phyloP scores from a whole-genome alignment of 1,284 basidiomycete species.

The Ceratobasidium sp. region DNA sequence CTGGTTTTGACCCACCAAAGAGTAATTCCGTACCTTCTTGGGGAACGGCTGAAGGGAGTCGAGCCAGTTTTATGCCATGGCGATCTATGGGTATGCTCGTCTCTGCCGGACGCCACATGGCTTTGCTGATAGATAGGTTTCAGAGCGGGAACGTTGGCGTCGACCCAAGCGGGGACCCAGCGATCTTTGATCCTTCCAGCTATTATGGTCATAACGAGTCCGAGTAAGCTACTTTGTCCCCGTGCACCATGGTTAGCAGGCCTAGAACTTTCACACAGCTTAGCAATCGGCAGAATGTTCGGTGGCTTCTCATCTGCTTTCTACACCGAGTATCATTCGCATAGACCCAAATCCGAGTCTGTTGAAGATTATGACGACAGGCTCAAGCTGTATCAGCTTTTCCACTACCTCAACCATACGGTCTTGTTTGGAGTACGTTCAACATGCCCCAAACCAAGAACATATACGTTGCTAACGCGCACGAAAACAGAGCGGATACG shows the following conservation, averaged over 20 bases:
- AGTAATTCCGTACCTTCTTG: constrained; percentile 77
- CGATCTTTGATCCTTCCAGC: constrained; percentile 84
- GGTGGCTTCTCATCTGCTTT: constrained; percentile 78
- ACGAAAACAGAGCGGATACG: constrained; percentile 2
- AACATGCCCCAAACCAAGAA: not conserved
- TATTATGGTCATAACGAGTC: constrained; percentile 89
- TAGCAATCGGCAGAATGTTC: constrained; percentile 85
- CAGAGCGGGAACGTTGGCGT: constrained; percentile 78
- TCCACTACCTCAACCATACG: constrained; percentile 87
- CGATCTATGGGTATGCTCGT: constrained; percentile 76
- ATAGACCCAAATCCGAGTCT: constrained; percentile 74
- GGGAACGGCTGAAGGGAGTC: constrained; percentile 59
- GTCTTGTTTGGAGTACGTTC: constrained; percentile 67
- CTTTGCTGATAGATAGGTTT: constrained; percentile 29
- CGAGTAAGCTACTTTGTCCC: constrained; percentile 69
- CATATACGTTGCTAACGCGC: not conserved
- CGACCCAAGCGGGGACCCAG: constrained; percentile 57
- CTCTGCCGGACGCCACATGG: not conserved
- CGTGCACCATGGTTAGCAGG: too few species aligned
- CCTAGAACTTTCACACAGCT: too few species aligned
- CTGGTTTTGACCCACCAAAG: too few species aligned
- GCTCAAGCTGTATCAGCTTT: constrained; percentile 79
- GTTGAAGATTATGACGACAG: constrained; percentile 72
- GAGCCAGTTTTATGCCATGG: constrained; percentile 83
- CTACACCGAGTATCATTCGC: constrained; percentile 74